phyloP scores from a whole-genome alignment of 1,284 basidiomycete genomes.

The Sporisorium graminicola region DNA sequence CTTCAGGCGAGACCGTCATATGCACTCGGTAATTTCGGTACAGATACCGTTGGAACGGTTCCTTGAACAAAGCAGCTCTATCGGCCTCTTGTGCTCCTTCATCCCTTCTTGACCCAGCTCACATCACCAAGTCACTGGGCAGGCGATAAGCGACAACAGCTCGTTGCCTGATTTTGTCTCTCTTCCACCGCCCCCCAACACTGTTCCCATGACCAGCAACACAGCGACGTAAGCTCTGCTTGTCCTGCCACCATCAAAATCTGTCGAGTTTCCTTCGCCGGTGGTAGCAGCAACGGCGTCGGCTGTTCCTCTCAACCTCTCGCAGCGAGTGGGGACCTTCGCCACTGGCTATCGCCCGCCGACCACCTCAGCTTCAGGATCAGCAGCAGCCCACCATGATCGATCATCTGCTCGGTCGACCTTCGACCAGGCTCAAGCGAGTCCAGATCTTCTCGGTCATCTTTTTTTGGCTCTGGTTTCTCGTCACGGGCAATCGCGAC shows the following conservation, averaged over 20 bases:
- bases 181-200: background rate
- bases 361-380: too few species aligned
- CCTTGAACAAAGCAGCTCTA: background rate
- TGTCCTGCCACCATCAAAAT: too few species aligned
- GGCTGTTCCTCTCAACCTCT: background rate
- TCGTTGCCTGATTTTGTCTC: background rate
- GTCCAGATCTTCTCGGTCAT: slow-evolving; percentile 60
- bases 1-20: too few species aligned
- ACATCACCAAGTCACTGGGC: too few species aligned
- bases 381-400: slow-evolving; percentile 47
- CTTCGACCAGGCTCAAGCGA: slow-evolving; percentile 61
- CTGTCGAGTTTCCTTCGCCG: background rate
- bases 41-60: too few species aligned
- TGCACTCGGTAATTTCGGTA: too few species aligned
- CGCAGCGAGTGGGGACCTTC: background rate
- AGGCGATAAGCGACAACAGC: background rate
- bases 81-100: background rate
- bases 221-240: background rate
- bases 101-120: too few species aligned
- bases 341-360: too few species aligned
- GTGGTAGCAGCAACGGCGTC: slow-evolving; percentile 2
- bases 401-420: slow-evolving; percentile 64
- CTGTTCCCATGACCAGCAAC: background rate
- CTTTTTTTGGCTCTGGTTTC: slow-evolving; percentile 55
- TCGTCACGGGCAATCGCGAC: slow-evolving; percentile 45